Conservation (phyloP, 345 rosid species). For the Salix koriyanagi region DNA sequence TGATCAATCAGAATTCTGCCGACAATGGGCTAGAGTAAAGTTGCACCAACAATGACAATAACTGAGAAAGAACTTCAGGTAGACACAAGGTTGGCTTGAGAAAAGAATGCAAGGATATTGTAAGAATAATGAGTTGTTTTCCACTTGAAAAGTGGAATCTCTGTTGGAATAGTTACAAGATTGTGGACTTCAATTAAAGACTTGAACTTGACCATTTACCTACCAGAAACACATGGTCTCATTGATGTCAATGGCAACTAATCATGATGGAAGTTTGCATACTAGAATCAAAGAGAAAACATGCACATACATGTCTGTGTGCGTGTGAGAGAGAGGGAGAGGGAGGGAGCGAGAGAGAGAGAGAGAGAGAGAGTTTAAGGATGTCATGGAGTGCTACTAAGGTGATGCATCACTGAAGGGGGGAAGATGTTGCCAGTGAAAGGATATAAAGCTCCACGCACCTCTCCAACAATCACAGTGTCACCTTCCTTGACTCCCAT, state of each 20-base stretch:
- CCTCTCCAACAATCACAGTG: conserved; percentile 87
- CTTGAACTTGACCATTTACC: neutral
- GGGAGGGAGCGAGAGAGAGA: neutral
- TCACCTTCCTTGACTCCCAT: conserved; percentile 93
- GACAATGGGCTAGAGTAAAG: neutral
- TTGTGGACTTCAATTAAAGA: neutral
- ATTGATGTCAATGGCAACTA: neutral
- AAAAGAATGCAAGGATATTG: neutral
- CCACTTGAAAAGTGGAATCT: neutral
- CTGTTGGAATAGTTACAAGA: neutral
- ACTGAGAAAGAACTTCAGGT: neutral
- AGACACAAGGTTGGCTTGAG: neutral
- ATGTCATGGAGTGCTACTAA: neutral
- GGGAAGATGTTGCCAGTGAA: neutral
- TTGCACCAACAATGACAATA: neutral
- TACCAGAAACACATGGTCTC: neutral
- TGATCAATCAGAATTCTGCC: neutral
- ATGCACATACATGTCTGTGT: neutral
- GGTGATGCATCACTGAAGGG: neutral
- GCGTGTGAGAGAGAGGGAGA: neutral
- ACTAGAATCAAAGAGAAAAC: neutral
- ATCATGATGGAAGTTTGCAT: neutral
- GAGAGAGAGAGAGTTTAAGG: neutral
- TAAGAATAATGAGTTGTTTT: neutral
- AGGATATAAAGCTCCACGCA: conserved; percentile 24